These are phyloP conservation scores for Fagus crenata DNA, from an alignment of 306 rosid species.

Conservation along the genomic window DNA sequence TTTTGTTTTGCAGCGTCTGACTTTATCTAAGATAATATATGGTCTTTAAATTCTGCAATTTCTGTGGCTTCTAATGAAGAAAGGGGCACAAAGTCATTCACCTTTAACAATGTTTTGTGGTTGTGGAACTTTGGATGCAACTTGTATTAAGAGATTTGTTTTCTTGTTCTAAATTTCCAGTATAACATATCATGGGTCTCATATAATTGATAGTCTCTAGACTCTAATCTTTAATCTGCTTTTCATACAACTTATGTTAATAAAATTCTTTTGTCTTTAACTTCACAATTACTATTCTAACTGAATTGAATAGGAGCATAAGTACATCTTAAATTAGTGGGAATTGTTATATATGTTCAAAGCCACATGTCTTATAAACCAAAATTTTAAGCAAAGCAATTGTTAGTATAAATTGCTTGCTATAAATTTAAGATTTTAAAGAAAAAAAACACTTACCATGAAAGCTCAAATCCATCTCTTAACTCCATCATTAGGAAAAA, in stretches of 20 bases:
- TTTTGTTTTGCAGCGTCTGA: background rate
- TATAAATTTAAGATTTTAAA: no score
- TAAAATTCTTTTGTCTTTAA: background rate
- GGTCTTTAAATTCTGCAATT: background rate
- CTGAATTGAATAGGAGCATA: background rate
- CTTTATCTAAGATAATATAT: background rate
- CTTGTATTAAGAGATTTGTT: background rate
- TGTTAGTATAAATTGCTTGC: no score
- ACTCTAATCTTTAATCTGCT: background rate
- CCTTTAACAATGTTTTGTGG: no score
- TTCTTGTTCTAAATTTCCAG: background rate
- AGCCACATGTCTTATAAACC: no score
- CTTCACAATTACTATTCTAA: background rate
- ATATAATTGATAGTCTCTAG: background rate
- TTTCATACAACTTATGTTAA: background rate
- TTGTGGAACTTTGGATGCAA: background rate
- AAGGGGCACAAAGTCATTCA: background rate
- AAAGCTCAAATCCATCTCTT: no score
- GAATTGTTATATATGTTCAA: no score
- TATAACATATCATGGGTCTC: background rate
- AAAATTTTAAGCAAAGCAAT: no score
- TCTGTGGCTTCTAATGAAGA: slow-evolving; percentile 17
- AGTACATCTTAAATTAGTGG: no score
- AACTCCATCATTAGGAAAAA: no score
- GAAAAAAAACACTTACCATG: no score